Evolutionary conservation across 2,329 filamentous ascomycete genomes (phyloP).

Genomic region (Endoconidiophora polonica): DNA sequence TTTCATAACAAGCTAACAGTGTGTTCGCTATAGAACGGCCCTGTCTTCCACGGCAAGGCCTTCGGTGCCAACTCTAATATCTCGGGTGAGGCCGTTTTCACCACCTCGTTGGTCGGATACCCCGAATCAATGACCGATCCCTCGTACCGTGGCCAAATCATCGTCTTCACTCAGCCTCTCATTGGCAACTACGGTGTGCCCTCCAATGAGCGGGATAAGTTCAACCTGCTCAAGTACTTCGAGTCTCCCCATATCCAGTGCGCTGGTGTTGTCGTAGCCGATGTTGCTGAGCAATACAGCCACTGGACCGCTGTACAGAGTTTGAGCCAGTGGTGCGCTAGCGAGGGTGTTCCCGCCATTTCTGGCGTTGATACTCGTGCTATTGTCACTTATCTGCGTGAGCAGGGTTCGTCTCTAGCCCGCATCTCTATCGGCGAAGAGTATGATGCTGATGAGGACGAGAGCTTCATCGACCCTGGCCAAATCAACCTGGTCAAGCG

Average conservation of each 20-base stretch:
- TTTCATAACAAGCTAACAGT: not conserved
- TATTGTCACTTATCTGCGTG: constrained; percentile 88
- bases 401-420: constrained; percentile 90
- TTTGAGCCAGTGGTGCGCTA: constrained; percentile 82
- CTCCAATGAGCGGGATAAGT: constrained; percentile 66
- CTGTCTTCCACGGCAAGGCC: constrained; percentile 88
- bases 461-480: constrained; percentile 85
- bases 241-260: constrained; percentile 97
- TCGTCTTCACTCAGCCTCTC: constrained; percentile 94
- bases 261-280: constrained; percentile 85
- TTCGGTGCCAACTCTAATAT: constrained; percentile 95
- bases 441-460: constrained; percentile 96
- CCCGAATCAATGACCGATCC: constrained; percentile 87
- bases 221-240: constrained; percentile 90
- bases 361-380: constrained; percentile 92
- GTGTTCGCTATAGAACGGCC: constrained; percentile 50
- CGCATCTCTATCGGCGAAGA: constrained; percentile 91
- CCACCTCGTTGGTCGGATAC: constrained; percentile 92
- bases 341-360: constrained; percentile 90
- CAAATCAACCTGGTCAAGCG: constrained; percentile 93
- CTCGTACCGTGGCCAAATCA: constrained; percentile 82
- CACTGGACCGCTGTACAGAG: constrained; percentile 98
- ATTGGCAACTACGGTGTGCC: constrained; percentile 99
- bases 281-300: constrained; percentile 85
- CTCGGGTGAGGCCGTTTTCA: constrained; percentile 96